phyloP scores from a whole-genome alignment of 305 asterid species.

The Plantago coronopus region DNA sequence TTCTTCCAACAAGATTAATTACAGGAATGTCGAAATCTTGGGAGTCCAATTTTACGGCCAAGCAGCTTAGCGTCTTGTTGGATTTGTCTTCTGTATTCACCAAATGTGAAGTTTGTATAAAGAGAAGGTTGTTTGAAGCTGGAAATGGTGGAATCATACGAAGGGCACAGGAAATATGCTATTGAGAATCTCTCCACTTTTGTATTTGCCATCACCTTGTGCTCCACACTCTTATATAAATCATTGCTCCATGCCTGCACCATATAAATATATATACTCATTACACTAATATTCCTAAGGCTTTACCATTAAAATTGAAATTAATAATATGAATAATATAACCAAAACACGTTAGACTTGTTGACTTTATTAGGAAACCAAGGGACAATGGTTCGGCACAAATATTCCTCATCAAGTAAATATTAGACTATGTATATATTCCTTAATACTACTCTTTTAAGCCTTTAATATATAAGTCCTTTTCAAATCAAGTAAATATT shows the following conservation, averaged over 20 bases:
- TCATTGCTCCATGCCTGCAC: conserved; percentile 73
- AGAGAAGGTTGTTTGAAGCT: conserved; percentile 48
- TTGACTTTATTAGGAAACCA: too few species aligned
- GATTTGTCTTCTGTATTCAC: conserved; percentile 48
- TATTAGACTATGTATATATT: too few species aligned
- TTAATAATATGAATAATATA: too few species aligned
- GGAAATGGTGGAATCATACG: conserved; percentile 40
- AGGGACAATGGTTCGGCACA: too few species aligned
- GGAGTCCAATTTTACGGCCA: conserved; percentile 63
- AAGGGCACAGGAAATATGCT: conserved; percentile 63
- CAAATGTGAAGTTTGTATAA: conserved; percentile 50
- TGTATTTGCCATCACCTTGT: conserved; percentile 50
- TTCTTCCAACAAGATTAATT: neutral
- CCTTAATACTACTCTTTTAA: too few species aligned
- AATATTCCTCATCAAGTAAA: too few species aligned
- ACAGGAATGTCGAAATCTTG: conserved; percentile 31
- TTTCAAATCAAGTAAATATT: too few species aligned
- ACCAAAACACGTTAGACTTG: too few species aligned
- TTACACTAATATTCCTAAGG: too few species aligned
- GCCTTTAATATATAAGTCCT: too few species aligned
- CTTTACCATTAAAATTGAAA: too few species aligned
- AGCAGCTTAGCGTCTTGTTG: conserved; percentile 48
- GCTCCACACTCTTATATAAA: conserved; percentile 55
- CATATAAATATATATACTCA: too few species aligned
- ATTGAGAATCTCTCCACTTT: conserved; percentile 53